phyloP scores from a whole-genome alignment of 352 stramenopile species.

The Pythium angustatum region DNA sequence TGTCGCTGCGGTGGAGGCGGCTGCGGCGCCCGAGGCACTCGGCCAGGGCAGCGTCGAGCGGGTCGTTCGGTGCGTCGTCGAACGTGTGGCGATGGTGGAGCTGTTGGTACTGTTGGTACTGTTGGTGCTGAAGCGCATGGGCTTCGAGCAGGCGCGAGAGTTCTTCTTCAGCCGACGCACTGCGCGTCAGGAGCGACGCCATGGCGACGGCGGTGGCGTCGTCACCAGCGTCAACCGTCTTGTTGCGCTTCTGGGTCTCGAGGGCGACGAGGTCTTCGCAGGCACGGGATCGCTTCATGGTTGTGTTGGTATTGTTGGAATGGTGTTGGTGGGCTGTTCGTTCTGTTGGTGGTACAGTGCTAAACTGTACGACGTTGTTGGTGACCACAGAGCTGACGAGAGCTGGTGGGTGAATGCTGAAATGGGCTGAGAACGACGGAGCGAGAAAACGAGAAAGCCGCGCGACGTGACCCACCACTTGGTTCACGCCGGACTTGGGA shows the following conservation, averaged over 20 bases:
- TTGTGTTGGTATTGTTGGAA: too few relatives aligned
- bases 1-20: slow-evolving; percentile 9
- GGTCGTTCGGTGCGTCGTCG: too few relatives aligned
- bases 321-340: background rate
- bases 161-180: slow-evolving; percentile 18
- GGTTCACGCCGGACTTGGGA: slow-evolving; percentile 24
- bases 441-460: background rate
- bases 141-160: slow-evolving; percentile 19
- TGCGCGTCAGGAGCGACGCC: slow-evolving; percentile 15
- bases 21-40: slow-evolving; percentile 10
- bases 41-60: slow-evolving; percentile 10
- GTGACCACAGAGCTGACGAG: background rate
- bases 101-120: background rate
- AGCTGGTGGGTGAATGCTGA: slow-evolving; percentile 22
- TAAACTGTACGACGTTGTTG: background rate
- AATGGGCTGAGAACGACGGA: slow-evolving; percentile 17
- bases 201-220: slow-evolving; percentile 12
- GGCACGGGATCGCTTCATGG: slow-evolving; percentile 72
- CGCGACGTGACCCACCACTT: background rate
- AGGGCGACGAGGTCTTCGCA: slow-evolving; percentile 67
- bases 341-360: background rate
- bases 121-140: slow-evolving; percentile 17
- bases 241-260: slow-evolving; percentile 39
- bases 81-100: background rate
- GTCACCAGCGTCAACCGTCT: slow-evolving; percentile 18